Conservation (phyloP, 345 rosid species). For the Toxicodendron radicans region DNA sequence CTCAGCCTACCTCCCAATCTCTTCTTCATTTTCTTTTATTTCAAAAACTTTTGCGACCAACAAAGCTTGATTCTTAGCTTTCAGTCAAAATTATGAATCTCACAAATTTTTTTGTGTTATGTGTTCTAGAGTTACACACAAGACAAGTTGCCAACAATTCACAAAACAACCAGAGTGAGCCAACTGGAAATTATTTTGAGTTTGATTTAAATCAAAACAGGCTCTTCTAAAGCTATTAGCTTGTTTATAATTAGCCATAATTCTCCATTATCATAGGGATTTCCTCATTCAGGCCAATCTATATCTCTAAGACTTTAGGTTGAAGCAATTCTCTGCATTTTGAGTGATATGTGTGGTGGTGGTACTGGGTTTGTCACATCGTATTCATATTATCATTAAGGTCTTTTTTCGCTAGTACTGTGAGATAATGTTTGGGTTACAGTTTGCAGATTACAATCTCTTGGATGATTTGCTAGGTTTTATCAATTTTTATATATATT, state of each 20-base stretch:
- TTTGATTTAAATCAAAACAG: not conserved
- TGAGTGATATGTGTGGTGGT: not conserved
- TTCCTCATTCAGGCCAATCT: not conserved
- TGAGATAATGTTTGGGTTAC: not conserved
- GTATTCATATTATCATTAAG: not conserved
- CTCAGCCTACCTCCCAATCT: not conserved
- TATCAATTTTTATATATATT: not conserved
- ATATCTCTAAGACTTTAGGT: not conserved
- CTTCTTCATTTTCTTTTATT: slow-evolving; percentile 1
- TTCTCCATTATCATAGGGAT: not conserved
- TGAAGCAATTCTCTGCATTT: not conserved
- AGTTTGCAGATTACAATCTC: not conserved
- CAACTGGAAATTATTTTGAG: slow-evolving; percentile 5
- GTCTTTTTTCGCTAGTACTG: not conserved
- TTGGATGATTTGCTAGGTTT: not conserved
- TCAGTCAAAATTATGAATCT: not conserved
- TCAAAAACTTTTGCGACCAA: not conserved
- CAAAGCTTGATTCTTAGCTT: slow-evolving; percentile 3
- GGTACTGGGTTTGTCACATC: not conserved
- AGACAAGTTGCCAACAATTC: not conserved
- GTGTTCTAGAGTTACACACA: not conserved
- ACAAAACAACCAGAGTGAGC: not conserved
- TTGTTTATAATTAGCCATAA: not conserved
- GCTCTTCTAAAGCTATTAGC: slow-evolving; percentile 2
- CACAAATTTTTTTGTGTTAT: not conserved